Evolutionary conservation across 2,329 filamentous ascomycete species (phyloP), one percentile per base, ranked within the genome.

Genomic region (Stagonosporopsis cucurbitacearum): DNA sequence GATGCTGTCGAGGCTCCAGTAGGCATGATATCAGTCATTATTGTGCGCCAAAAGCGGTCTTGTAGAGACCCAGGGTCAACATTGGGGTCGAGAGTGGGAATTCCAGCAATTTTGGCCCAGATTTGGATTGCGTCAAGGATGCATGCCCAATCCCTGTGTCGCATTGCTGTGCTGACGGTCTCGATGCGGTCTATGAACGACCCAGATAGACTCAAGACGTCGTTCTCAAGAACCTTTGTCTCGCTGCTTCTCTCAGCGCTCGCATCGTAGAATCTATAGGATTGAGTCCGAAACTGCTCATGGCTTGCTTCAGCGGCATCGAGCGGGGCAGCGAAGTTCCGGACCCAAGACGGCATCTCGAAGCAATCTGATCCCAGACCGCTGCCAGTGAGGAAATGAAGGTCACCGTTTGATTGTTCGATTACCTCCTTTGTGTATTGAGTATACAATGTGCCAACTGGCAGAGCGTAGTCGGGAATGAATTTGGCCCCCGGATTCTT

Each of bases 21-120:
- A 4, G 23, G 25, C 6, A 26, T 17, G 15, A 19, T 8, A 26
- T 52, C 49, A 7, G 33, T 35, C 15, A 23, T 39, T 4, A 46
- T 20, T 5, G 49, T 40, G 17, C 49, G 49, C 49, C 49, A 52
- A 8, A 45, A 52, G 15, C 20, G 26, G 17, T 52, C 41, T 26
- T 46, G 41, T n/a, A 26, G 6, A 6, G 45, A 23, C 2, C 36
- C 45, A 4, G 19, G 25, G 0, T 26, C 9, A 15, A 20, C 4
- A 3, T 5, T 12, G 7, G 7, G 1, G 1, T 17, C 25, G 2
- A 28, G 25, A 17, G 19, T 15, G 13, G 26, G 6, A 20, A 45
- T 13, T 1, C 23, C 41, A 6, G 49, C 41, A 22, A 52, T 32
- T 2, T 39, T 25, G 6, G 33, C 25, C 49, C 49, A 52, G 11